These are phyloP conservation scores for Phaffia rhodozyma DNA, from an alignment of 1,284 basidiomycete species.

Conservation along the genomic window DNA sequence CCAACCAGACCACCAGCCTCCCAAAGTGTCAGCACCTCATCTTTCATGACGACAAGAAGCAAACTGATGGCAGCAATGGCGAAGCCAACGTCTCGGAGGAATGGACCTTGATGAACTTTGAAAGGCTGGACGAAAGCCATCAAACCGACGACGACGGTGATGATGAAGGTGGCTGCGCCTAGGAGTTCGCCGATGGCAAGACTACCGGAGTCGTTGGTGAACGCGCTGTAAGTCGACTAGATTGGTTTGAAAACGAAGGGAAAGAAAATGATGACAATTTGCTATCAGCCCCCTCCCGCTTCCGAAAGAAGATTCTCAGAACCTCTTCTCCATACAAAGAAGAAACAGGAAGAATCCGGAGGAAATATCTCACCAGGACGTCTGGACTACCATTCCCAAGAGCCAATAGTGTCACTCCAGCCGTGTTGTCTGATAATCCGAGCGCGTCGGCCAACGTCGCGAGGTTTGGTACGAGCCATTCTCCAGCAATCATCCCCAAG, in stretches of 20 bases:
- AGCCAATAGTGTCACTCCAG: constrained; percentile 84
- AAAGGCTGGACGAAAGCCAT: constrained; percentile 95
- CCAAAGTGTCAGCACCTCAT: constrained; percentile 57
- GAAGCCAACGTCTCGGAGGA: constrained; percentile 87
- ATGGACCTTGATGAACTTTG: constrained; percentile 62
- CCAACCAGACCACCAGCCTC: constrained; percentile 64
- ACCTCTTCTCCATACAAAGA: not conserved
- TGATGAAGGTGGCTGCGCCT: constrained; percentile 90
- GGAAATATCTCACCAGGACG: constrained; percentile 30
- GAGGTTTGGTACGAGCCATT: constrained; percentile 92
- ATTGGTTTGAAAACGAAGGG: constrained; percentile 77
- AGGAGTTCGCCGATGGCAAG: constrained; percentile 89
- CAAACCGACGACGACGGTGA: constrained; percentile 85
- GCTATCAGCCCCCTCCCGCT: not conserved
- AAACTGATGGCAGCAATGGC: constrained; percentile 68
- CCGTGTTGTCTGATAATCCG: constrained; percentile 76
- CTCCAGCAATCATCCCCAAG: constrained; percentile 80
- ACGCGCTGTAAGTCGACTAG: constrained; percentile 88
- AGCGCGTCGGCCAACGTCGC: constrained; percentile 69
- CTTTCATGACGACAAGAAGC: constrained; percentile 64
- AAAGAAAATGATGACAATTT: not conserved
- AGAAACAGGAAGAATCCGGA: not conserved
- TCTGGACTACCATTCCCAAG: constrained; percentile 86
- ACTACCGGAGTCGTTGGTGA: constrained; percentile 71
- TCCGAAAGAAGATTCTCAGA: not conserved